Base-by-base conservation (phyloP, 441 rosid genomes). In the California macrophylla region DNA sequence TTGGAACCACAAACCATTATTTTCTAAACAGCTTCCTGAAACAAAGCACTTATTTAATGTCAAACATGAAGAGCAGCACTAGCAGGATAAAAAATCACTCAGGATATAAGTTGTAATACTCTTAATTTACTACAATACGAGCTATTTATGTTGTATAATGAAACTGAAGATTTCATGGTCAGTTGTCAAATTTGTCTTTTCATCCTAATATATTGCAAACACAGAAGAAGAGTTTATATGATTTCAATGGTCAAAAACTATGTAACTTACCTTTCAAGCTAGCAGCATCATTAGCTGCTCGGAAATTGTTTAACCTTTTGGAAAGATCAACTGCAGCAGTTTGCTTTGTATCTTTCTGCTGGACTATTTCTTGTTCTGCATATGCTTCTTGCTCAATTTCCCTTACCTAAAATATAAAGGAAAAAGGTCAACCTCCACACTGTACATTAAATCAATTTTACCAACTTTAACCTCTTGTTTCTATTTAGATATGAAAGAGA, bases 281-380 rank as follows among this genome's bases (percentile, higher is more conserved):
- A 62, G 85, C 73, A 61, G 85, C 92, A 74, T 91, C 95, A 72
- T 84, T 88, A 60, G 66, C 0, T 0, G 90, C 64, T 47, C 76
- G 93, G 66, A 91, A 78, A 74, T 89, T 86, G 67, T 91, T 86
- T 12, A 86, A 82, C 50, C 97, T 83, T 77, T 91, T 91, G 29
- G 95, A 89, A 69, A 93, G 91, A 84, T 87, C 96, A 75, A 83
- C 79, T 1, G 91, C 91, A 12, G 85, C 88, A 68, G 87, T 84
- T 82, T 86, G 96, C 77, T 82, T 91, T 67, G 72, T 60, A 56
- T 86, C 87, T 73, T 85, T 85, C 69, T 79, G 82, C 69, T 76
- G 82, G 28, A 77, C 75, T 0, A 69, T 79, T 75, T 84, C 85
- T 40, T 82, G 82, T 71, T 87, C 85, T 6, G 71, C 73, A 76